Evolutionary conservation across 805 yeast species (phyloP), one percentile per base, ranked within the genome.

Genomic region (Kluyveromyces aestuarii): DNA sequence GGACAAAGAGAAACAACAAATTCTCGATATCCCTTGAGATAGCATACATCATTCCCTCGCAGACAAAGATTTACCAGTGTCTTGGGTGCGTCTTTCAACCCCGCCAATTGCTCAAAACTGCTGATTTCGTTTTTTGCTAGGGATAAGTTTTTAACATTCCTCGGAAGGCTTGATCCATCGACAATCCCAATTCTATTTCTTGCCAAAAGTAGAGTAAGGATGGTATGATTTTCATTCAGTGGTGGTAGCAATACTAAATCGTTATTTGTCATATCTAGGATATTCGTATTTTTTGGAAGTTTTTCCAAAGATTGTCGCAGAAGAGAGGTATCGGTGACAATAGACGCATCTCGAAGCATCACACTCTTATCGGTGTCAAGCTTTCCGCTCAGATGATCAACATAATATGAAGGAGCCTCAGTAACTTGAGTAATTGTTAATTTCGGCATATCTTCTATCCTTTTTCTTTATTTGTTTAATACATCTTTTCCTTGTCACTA

Each of bases 201-300:
- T 0, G 84, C 82, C 19, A 82, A 55, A 8, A 89, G 68, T 2
- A 91, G 56, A 0, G 83, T 76, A 41, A 72, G 62, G 6, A 64
- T 55, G 52, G 72, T 45, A 77, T 58, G 38, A 72, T 74, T 33
- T 48, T 45, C 39, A 75, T 59, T 18, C 50, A 58, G 0, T 82
- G 87, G 37, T 77, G 71, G 58, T 69, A 91, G 54, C 2, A 71
- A 72, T 1, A 73, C 64, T n/a, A 91, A 66, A 35, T 79, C 82
- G 64, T 91, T 91, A 58, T 84, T 82, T 0, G 91, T 79, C 33
- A 91, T 60, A 62, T 91, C 97, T 2, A 91, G 65, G 74, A 78
- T 51, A 74, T 82, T 61, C 66, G 70, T 39, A 58, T 68, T 61
- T 73, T 78, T 47, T 59, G 62, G 57, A 0, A 79, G 67, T 3